Evolutionary conservation across 2,329 filamentous ascomycete genomes (phyloP).

Genomic region (Penicillium sp.): DNA sequence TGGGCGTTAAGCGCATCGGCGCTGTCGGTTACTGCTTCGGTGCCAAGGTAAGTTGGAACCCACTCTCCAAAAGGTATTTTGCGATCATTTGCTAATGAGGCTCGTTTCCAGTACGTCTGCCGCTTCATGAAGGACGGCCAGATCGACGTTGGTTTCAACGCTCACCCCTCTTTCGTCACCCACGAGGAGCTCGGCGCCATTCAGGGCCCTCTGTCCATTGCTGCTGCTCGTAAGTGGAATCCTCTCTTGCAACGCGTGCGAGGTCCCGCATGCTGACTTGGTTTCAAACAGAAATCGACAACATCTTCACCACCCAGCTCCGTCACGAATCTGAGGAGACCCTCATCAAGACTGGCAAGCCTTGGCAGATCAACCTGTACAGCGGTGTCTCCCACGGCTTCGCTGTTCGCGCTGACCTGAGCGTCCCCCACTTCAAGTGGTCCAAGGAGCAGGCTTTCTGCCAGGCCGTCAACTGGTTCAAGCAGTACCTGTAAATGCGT

Average conservation of each 20-base stretch:
- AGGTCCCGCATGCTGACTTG: too few relatives aligned
- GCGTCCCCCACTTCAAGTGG: constrained; percentile 51
- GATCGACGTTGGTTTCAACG: constrained; percentile 63
- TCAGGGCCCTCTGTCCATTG: constrained; percentile 59
- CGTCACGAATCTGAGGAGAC: constrained; percentile 59
- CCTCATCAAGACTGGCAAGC: constrained; percentile 47
- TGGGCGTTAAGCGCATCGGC: constrained; percentile 52
- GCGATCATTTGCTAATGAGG: too few relatives aligned
- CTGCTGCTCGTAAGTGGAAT: constrained; percentile 41
- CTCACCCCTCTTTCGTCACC: constrained; percentile 68
- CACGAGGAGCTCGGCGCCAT: constrained; percentile 58
- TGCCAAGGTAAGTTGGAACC: constrained; percentile 47
- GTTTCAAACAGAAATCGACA: constrained; percentile 46
- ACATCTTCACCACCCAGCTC: constrained; percentile 56
- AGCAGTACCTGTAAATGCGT: constrained; percentile 49
- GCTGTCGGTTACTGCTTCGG: constrained; percentile 68
- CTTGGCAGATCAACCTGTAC: constrained; percentile 71
- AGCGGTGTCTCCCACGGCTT: constrained; percentile 67
- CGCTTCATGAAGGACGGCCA: constrained; percentile 56
- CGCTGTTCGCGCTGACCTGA: constrained; percentile 57
- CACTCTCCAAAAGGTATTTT: not conserved
- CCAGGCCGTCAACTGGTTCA: constrained; percentile 71
- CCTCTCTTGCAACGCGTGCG: too few relatives aligned
- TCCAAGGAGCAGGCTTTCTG: constrained; percentile 73
- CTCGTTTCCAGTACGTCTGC: constrained; percentile 64